Percentiles rank a stretch among this genome's conserved stretches.
phyloP scores from a whole-genome alignment of 106 monocot species.

The Phalaenopsis equestris region DNA sequence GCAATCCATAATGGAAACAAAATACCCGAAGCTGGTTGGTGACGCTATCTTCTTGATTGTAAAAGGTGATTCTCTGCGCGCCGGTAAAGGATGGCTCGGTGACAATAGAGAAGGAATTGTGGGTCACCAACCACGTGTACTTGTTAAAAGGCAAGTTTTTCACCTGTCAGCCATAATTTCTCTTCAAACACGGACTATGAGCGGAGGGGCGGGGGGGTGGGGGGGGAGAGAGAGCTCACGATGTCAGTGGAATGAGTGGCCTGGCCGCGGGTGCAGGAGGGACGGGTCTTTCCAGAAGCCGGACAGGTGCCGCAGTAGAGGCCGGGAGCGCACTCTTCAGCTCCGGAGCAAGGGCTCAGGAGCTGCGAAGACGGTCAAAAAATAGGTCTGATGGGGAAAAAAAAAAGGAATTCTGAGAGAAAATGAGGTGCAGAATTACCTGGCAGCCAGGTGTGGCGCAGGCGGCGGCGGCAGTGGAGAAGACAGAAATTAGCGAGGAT shows the following conservation, averaged over 20 bases:
- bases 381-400: not conserved
- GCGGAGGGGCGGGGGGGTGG: not conserved
- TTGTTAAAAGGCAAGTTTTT: conserved; percentile 79
- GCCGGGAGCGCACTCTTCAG: conserved; percentile 60
- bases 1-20: not conserved
- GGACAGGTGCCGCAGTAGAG: conserved; percentile 82
- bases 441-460: conserved; percentile 30
- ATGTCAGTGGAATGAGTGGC: conserved; percentile 48
- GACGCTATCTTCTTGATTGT: conserved; percentile 96
- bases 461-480: not conserved
- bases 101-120: conserved; percentile 90
- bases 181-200: not conserved
- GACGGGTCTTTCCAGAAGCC: conserved; percentile 37
- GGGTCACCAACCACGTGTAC: conserved; percentile 95
- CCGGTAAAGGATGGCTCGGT: conserved; percentile 79
- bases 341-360: conserved; percentile 55
- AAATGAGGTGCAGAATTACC: conserved; percentile 10
- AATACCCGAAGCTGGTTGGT: conserved; percentile 80
- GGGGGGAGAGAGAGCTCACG: conserved; percentile 19
- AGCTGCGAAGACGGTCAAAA: conserved; percentile 21
- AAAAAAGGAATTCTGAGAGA: not conserved
- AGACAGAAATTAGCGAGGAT: not conserved
- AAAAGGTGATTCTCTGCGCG: conserved; percentile 73
- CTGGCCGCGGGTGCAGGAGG: conserved; percentile 61
- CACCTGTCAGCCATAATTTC: conserved; percentile 27